These are phyloP conservation scores for Saposhnikovia divaricata DNA, from an alignment of 129 eudicot genomes.

Conservation along the genomic window DNA sequence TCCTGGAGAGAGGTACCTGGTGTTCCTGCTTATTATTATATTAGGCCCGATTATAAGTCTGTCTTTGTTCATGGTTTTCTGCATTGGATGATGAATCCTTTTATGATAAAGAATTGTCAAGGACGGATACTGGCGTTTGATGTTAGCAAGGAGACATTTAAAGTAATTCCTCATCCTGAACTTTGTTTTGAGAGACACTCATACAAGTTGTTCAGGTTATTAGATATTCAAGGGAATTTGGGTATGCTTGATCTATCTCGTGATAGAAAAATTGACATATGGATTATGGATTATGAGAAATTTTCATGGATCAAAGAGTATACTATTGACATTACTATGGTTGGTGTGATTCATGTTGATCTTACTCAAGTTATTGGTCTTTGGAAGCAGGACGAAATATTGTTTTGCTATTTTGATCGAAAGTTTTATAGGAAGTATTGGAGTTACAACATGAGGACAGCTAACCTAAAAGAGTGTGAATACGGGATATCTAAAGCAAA, in stretches of 20 bases:
- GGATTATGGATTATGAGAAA: conserved; percentile 4
- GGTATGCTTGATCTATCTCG: not conserved
- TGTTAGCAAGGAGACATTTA: conserved; percentile 14
- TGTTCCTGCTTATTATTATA: not conserved
- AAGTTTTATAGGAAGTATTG: not conserved
- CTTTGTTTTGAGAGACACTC: not conserved
- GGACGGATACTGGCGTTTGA: conserved; percentile 11
- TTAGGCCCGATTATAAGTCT: not conserved
- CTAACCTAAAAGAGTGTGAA: no score
- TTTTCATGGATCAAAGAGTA: not conserved
- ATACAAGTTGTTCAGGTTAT: not conserved
- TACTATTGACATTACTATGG: not conserved
- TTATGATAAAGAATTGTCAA: not conserved
- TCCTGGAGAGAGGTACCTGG: conserved; percentile 12
- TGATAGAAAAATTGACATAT: not conserved
- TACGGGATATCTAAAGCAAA: no score
- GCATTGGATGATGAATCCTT: conserved; percentile 13
- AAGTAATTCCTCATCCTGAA: not conserved
- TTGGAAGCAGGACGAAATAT: conserved; percentile 13
- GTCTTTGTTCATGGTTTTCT: conserved; percentile 17
- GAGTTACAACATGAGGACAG: conserved; percentile 1
- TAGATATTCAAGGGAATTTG: conserved; percentile 2
- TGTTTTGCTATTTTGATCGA: not conserved
- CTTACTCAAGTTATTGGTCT: not conserved
- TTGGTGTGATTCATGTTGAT: not conserved